Evolutionary conservation across 2,329 filamentous ascomycete species (phyloP).

Genomic region (Anisogramma anomala): DNA sequence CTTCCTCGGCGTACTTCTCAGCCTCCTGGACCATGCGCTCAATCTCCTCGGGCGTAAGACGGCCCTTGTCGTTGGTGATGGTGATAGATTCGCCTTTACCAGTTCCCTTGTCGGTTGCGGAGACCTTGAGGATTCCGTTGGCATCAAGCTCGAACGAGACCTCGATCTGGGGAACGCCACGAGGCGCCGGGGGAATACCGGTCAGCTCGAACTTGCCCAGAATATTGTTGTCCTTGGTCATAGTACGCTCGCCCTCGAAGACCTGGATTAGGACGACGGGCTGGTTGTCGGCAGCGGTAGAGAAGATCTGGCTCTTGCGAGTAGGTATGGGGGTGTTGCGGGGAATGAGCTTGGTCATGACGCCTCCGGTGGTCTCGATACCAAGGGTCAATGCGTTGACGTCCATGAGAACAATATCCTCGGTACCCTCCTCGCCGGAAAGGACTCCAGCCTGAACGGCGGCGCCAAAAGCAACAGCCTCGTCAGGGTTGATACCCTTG

Average conservation of each 20-base stretch:
- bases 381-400: constrained; percentile 93
- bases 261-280: constrained; percentile 92
- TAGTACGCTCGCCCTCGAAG: constrained; percentile 81
- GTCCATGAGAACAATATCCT: constrained; percentile 84
- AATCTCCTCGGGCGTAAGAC: constrained; percentile 91
- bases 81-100: constrained; percentile 96
- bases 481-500: constrained; percentile 99
- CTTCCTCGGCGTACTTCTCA: constrained; percentile 97
- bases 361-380: constrained; percentile 94
- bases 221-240: constrained; percentile 95
- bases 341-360: constrained; percentile 94
- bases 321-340: constrained; percentile 92
- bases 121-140: constrained; percentile 97
- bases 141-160: constrained; percentile 96
- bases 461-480: constrained; percentile 95
- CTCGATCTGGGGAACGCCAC: constrained; percentile 96
- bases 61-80: constrained; percentile 99
- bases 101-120: constrained; percentile 93
- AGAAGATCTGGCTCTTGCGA: constrained; percentile 97
- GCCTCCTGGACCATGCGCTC: constrained; percentile 98
- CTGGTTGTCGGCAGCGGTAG: constrained; percentile 92
- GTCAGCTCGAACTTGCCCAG: constrained; percentile 98
- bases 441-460: constrained; percentile 95
- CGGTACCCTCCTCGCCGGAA: constrained; percentile 72
- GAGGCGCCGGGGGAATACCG: constrained; percentile 85